Percentiles rank a stretch among this genome's conserved stretches.
These are phyloP conservation scores for Trypanosoma lewisi DNA, from an alignment of 208 protist genomes.

Conservation along the genomic window DNA sequence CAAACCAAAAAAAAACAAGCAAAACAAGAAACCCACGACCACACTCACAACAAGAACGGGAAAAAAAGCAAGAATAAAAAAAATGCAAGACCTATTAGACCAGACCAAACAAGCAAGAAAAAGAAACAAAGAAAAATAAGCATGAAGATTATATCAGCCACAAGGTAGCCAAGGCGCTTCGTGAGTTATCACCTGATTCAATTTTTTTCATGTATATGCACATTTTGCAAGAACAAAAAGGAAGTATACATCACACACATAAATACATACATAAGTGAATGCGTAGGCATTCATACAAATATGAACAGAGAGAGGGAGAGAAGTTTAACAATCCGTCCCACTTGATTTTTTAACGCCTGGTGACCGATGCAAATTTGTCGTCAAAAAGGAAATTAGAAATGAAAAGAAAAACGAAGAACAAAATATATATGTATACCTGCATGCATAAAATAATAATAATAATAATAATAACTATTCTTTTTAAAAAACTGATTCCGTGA, in stretches of 20 bases:
- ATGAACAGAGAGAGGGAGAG: too few relatives aligned
- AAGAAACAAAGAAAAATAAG: conserved; percentile 1
- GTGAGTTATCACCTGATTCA: too few relatives aligned
- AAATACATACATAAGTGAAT: conserved; percentile 14
- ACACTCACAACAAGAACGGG: background rate
- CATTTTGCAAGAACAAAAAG: background rate
- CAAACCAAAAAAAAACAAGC: conserved; percentile 2
- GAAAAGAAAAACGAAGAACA: too few relatives aligned
- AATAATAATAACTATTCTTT: conserved; percentile 2
- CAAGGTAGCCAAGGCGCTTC: too few relatives aligned
- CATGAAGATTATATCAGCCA: background rate
- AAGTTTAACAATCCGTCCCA: too few relatives aligned
- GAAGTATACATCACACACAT: conserved; percentile 5
- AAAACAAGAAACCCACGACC: background rate
- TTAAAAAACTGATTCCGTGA: too few relatives aligned
- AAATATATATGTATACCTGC: conserved; percentile 2
- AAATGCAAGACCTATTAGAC: background rate
- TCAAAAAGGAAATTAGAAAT: too few relatives aligned
- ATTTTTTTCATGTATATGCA: background rate
- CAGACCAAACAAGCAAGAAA: background rate
- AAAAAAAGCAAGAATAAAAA: background rate
- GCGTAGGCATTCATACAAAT: conserved; percentile 9
- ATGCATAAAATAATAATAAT: conserved; percentile 5
- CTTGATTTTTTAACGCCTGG: too few relatives aligned
- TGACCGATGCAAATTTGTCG: too few relatives aligned